Conservation (phyloP, 148 eudicot species). For the Bassia scoparia region DNA sequence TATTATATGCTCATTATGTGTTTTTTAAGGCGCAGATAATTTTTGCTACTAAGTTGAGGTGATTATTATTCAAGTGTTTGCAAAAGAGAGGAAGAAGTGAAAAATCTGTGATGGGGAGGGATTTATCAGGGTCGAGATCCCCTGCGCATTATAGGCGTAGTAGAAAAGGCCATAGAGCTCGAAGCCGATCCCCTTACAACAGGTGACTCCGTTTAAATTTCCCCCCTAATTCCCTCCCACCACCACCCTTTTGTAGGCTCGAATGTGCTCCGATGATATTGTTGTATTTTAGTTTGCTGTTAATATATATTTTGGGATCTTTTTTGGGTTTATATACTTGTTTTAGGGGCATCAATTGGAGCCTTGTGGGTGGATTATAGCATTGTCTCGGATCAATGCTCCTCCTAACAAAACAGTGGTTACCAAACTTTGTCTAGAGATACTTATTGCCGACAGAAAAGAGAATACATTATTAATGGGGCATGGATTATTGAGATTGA, state of each 20-base stretch:
- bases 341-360: no score
- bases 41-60: conserved; percentile 8
- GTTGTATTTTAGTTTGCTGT: neutral
- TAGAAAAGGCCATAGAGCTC: conserved; percentile 63
- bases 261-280: neutral
- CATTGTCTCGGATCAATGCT: no score
- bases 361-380: no score
- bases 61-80: neutral
- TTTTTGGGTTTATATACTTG: no score
- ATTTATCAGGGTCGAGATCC: conserved; percentile 71
- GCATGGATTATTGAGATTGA: no score
- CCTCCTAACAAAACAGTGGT: no score
- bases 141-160: conserved; percentile 49
- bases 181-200: conserved; percentile 85
- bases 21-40: neutral
- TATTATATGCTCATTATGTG: neutral
- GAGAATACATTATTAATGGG: no score
- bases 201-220: conserved; percentile 63
- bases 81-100: neutral
- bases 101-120: conserved; percentile 46
- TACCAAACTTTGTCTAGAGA: no score
- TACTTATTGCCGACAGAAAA: no score
- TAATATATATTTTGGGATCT: no score
- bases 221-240: conserved; percentile 19
- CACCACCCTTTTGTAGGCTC: neutral